These are phyloP conservation scores for Primulina huaijiensis DNA, from an alignment of 257 asterid species.

Conservation along the genomic window DNA sequence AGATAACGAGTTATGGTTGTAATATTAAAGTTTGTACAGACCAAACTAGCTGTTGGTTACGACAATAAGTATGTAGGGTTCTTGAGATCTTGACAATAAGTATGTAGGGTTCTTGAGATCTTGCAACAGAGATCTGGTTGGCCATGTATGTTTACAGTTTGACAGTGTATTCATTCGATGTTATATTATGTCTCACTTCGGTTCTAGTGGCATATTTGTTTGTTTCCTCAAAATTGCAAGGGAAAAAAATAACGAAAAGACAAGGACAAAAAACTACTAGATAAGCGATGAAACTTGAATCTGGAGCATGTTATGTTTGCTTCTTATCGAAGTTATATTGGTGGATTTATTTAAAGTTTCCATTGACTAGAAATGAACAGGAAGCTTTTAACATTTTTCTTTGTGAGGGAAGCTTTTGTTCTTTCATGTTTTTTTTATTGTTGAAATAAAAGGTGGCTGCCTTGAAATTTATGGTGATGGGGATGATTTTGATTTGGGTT, in stretches of 20 bases:
- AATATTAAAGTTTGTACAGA: neutral
- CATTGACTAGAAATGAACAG: neutral
- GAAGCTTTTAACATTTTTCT: neutral
- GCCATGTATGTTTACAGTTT: neutral
- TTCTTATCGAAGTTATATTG: neutral
- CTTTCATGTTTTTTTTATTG: neutral
- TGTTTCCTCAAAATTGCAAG: neutral
- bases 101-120: neutral
- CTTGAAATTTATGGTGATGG: neutral
- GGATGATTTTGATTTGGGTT: neutral
- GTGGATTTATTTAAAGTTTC: neutral
- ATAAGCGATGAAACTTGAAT: neutral
- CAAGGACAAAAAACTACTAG: neutral
- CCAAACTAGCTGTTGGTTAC: neutral
- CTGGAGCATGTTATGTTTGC: neutral
- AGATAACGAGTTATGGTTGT: neutral
- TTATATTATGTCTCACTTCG: too few species aligned
- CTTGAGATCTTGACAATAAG: neutral
- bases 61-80: neutral
- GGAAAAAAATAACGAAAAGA: neutral
- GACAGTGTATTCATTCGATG: neutral
- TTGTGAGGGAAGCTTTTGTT: neutral
- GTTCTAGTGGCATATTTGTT: neutral
- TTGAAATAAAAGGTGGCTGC: neutral
- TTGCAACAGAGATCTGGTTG: neutral